phyloP scores from a whole-genome alignment of 352 stramenopile species.

The Pythium utonaiense region DNA sequence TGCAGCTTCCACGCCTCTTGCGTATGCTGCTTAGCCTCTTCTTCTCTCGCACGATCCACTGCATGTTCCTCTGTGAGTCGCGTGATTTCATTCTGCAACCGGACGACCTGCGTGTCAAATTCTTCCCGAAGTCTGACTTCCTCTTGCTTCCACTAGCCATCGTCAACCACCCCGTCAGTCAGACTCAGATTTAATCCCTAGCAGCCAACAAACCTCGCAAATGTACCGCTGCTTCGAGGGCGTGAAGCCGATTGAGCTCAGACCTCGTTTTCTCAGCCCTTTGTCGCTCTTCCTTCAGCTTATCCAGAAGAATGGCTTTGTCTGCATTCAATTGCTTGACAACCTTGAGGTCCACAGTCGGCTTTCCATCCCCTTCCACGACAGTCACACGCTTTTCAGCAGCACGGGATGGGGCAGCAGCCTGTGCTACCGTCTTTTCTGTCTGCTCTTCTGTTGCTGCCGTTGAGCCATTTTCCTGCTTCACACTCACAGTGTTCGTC shows the following conservation, averaged over 20 bases:
- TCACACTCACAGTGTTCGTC: slow-evolving; percentile 5
- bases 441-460: background rate
- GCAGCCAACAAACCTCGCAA: too few species aligned
- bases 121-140: slow-evolving; percentile 47
- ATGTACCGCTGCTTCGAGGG: slow-evolving; percentile 52
- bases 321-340: slow-evolving; percentile 5
- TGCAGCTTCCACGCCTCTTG: slow-evolving; percentile 80
- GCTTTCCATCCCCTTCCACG: slow-evolving; percentile 14
- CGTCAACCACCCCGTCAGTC: too few species aligned
- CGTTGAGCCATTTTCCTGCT: slow-evolving; percentile 5
- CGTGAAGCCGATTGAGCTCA: slow-evolving; percentile 30
- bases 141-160: slow-evolving; percentile 57
- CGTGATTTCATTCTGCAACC: slow-evolving; percentile 62
- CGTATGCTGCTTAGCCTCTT: slow-evolving; percentile 61
- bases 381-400: slow-evolving; percentile 22
- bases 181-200: too few species aligned
- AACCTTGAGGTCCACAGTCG: slow-evolving; percentile 11
- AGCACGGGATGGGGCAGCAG: background rate
- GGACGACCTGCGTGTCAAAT: slow-evolving; percentile 51
- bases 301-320: slow-evolving; percentile 31
- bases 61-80: slow-evolving; percentile 33
- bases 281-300: slow-evolving; percentile 46
- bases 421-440: background rate
- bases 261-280: slow-evolving; percentile 12
- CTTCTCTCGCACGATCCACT: slow-evolving; percentile 31